A percentile compares a stretch with the other conserved stretches of the same genome.
phyloP scores from a whole-genome alignment of 352 stramenopile species.

The Halophytophthora batemanensis region DNA sequence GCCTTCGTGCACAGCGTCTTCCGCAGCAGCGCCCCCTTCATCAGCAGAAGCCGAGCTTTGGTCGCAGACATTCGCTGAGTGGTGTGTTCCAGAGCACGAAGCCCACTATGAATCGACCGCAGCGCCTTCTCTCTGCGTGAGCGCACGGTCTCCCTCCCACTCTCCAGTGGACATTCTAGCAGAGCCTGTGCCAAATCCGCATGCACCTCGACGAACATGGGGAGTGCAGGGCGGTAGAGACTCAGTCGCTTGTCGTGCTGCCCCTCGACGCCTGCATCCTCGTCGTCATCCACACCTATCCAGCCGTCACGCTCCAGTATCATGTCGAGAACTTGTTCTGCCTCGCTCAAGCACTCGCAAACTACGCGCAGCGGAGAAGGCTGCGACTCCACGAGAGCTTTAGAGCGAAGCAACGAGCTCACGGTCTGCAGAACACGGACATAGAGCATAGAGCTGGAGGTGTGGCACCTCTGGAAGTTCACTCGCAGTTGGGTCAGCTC shows the following conservation, averaged over 20 bases:
- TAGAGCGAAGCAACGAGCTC: conserved; percentile 34
- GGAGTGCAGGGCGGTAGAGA: conserved; percentile 51
- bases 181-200: conserved; percentile 45
- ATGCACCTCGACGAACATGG: conserved; percentile 50
- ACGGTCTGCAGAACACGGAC: conserved; percentile 36
- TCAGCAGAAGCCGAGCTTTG: conserved; percentile 49
- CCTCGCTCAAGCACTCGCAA: conserved; percentile 28
- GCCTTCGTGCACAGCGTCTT: conserved; percentile 20
- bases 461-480: conserved; percentile 15
- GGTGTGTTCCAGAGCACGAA: conserved; percentile 44
- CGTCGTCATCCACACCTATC: conserved; percentile 31
- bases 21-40: conserved; percentile 53
- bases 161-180: conserved; percentile 34
- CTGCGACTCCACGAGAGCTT: conserved; percentile 20
- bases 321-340: conserved; percentile 37
- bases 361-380: conserved; percentile 11
- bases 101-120: conserved; percentile 28
- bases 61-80: conserved; percentile 28
- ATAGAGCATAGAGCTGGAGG: conserved; percentile 29
- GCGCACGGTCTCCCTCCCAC: conserved; percentile 14
- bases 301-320: conserved; percentile 57
- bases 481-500: conserved; percentile 27
- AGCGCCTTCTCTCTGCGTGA: conserved; percentile 23
- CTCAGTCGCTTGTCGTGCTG: conserved; percentile 35
- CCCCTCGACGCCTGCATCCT: conserved; percentile 1